These are phyloP conservation scores for Alternaria incomplexa DNA, from an alignment of 2,329 filamentous ascomycete species.

Conservation along the genomic window DNA sequence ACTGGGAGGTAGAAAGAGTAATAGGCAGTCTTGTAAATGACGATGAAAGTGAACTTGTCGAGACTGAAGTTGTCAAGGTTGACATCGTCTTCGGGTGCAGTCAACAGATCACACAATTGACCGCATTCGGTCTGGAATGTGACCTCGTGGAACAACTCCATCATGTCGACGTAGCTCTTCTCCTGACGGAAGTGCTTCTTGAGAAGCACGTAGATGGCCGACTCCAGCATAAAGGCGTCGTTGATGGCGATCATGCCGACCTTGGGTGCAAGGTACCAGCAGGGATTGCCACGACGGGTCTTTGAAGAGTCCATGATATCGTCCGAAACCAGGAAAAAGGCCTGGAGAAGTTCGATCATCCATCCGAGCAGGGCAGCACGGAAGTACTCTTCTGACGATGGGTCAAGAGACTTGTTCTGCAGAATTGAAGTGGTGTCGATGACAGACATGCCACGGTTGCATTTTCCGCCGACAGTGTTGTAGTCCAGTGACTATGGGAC, in stretches of 20 bases:
- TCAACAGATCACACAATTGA: conserved; percentile 92
- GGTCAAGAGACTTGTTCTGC: conserved; percentile 71
- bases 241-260: conserved; percentile 98
- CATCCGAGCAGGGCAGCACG: conserved; percentile 87
- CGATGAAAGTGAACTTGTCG: conserved; percentile 96
- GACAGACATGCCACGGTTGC: conserved; percentile 98
- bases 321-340: conserved; percentile 97
- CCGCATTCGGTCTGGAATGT: conserved; percentile 95
- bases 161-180: conserved; percentile 84
- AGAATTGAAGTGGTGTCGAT: conserved; percentile 88
- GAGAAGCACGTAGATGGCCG: conserved; percentile 85
- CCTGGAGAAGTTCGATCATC: conserved; percentile 97
- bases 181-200: conserved; percentile 93
- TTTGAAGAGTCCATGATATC: conserved; percentile 98
- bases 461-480: conserved; percentile 94
- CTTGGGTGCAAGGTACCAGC: conserved; percentile 90
- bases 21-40: conserved; percentile 99
- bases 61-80: conserved; percentile 95
- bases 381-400: conserved; percentile 79
- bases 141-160: conserved; percentile 96
- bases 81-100: conserved; percentile 91
- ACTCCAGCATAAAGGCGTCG: conserved; percentile 95
- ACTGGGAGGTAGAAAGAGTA: conserved; percentile 99
- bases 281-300: conserved; percentile 90
- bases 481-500: conserved; percentile 72